phyloP scores from a whole-genome alignment of 1,139 yeast species.

The Pichia sorboxylosa region DNA sequence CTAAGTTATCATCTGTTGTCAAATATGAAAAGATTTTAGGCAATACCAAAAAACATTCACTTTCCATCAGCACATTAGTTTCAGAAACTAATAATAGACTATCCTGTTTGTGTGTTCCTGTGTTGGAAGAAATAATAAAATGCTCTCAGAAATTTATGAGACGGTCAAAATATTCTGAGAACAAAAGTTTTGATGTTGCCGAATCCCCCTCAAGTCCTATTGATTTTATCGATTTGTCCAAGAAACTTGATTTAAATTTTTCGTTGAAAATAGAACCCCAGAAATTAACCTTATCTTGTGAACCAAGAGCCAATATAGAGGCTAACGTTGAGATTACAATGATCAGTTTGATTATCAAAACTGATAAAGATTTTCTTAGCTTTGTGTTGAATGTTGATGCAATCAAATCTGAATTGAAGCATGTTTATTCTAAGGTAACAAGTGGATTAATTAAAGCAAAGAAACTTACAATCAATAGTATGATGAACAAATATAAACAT shows the following conservation, averaged over 20 bases:
- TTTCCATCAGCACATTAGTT: conserved; percentile 46
- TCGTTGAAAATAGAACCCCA: conserved; percentile 63
- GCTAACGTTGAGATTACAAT: conserved; percentile 69
- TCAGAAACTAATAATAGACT: conserved; percentile 66
- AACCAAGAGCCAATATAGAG: conserved; percentile 86
- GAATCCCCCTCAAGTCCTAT: conserved; percentile 2
- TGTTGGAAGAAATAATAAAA: conserved; percentile 45
- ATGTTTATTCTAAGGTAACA: conserved; percentile 78
- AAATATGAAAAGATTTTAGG: conserved; percentile 27
- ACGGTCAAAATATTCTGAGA: conserved; percentile 2
- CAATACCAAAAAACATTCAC: conserved; percentile 29
- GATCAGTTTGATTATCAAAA: conserved; percentile 45
- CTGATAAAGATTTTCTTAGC: conserved; percentile 36
- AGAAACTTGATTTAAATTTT: conserved; percentile 45
- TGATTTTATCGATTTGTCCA: conserved; percentile 18
- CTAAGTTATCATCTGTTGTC: conserved; percentile 53
- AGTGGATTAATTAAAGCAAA: conserved; percentile 64
- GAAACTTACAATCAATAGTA: conserved; percentile 32
- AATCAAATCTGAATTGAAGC: conserved; percentile 67
- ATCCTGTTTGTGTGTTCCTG: conserved; percentile 70
- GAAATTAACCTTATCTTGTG: conserved; percentile 69
- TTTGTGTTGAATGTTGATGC: conserved; percentile 38
- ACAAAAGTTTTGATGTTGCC: not conserved
- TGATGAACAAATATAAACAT: conserved; percentile 29
- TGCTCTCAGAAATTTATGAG: conserved; percentile 27